phyloP scores from a whole-genome alignment of 805 yeast species.

The Suhomyces sp. region DNA sequence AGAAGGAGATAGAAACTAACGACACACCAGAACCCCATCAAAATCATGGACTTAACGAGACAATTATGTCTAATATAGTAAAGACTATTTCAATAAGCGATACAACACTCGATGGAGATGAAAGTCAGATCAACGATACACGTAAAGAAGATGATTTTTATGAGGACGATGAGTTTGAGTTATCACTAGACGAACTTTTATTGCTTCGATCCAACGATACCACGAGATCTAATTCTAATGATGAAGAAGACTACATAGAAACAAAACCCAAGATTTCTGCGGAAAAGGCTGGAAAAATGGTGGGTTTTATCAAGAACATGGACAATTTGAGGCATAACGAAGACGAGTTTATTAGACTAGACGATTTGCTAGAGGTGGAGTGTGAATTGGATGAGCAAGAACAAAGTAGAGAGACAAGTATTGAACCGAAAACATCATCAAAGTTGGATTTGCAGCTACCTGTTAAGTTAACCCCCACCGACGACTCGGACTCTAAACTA shows the following conservation, averaged over 20 bases:
- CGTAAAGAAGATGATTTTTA: slow-evolving; percentile 8
- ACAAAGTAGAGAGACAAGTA: not conserved
- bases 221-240: not conserved
- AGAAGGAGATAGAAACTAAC: not conserved
- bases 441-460: not conserved
- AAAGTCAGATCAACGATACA: not conserved
- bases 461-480: not conserved
- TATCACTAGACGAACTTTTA: slow-evolving; percentile 15
- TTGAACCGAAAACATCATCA: not conserved
- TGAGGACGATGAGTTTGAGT: slow-evolving; percentile 14
- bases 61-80: slow-evolving; percentile 1
- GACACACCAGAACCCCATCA: not conserved
- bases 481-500: not conserved
- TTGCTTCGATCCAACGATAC: slow-evolving; percentile 5
- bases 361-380: slow-evolving; percentile 8
- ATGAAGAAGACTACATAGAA: slow-evolving; percentile 9
- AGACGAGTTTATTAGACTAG: slow-evolving; percentile 6
- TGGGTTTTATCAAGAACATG: slow-evolving; percentile 21
- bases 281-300: slow-evolving; percentile 4
- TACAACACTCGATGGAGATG: slow-evolving; percentile 12
- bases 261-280: not conserved
- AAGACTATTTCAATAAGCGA: slow-evolving; percentile 11
- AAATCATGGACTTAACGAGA: not conserved
- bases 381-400: slow-evolving; percentile 5
- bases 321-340: slow-evolving; percentile 32